Percentiles rank a stretch among this genome's conserved stretches.
phyloP scores from a whole-genome alignment of 495 filamentous ascomycete genomes.

The Neurospora sp. region DNA sequence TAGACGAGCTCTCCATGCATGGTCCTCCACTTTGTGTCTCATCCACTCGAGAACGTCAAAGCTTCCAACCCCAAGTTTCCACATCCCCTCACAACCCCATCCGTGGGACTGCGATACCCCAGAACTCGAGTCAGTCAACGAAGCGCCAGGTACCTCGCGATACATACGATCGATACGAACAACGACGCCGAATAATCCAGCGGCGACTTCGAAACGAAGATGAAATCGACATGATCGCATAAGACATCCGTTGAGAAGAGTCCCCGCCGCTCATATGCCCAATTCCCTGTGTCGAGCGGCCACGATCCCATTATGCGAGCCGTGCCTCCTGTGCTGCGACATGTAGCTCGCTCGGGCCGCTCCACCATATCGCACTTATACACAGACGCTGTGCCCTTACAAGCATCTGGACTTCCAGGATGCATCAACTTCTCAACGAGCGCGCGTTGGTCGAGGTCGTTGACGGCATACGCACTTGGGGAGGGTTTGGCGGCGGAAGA shows the following conservation, averaged over 20 bases:
- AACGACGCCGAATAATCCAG: not conserved
- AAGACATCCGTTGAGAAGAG: not conserved
- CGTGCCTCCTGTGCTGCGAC: conserved; percentile 5
- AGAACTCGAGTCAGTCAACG: not conserved
- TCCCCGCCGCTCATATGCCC: not conserved
- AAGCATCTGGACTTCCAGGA: not conserved
- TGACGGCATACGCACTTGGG: not conserved
- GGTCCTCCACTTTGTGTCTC: not conserved
- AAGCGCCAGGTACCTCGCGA: not conserved
- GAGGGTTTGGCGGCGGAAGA: not conserved
- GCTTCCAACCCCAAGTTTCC: not conserved
- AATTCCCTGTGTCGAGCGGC: not conserved
- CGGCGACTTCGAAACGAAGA: not conserved
- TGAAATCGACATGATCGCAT: not conserved
- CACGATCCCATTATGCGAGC: conserved; percentile 9
- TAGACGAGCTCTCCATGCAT: not conserved
- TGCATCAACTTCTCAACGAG: not conserved
- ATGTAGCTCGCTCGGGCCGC: not conserved
- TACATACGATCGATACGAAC: not conserved
- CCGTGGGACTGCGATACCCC: not conserved
- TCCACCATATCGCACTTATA: not conserved
- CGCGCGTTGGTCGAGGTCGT: not conserved
- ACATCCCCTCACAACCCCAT: not conserved
- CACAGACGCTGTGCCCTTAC: not conserved
- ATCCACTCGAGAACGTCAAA: not conserved